Percentiles rank a stretch among this genome's conserved stretches.
These are phyloP conservation scores for Tolypocladium paradoxum DNA, from an alignment of 2,329 filamentous ascomycete species.

Conservation along the genomic window DNA sequence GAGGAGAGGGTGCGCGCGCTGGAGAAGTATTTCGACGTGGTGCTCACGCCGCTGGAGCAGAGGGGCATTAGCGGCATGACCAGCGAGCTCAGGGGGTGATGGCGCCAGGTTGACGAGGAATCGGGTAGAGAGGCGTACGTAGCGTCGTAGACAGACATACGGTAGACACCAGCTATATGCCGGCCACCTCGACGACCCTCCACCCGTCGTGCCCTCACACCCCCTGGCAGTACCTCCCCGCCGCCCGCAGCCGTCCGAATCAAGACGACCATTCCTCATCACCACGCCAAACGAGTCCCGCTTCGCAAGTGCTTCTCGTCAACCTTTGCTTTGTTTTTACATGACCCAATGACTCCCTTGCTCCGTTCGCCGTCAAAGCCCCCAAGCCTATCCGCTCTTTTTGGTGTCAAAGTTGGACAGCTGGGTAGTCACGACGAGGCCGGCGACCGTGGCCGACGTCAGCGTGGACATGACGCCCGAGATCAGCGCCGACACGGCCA, in stretches of 20 bases:
- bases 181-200: slow-evolving; percentile 7
- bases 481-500: slow-evolving; percentile 67
- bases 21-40: slow-evolving; percentile 37
- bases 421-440: slow-evolving; percentile 56
- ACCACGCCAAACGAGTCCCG: background rate
- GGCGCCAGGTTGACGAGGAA: too few relatives aligned
- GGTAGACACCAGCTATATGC: too few relatives aligned
- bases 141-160: too few relatives aligned
- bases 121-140: too few relatives aligned
- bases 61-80: slow-evolving; percentile 32
- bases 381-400: background rate
- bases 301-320: background rate
- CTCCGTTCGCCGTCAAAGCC: background rate
- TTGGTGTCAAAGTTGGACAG: slow-evolving; percentile 6
- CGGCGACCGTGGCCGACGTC: slow-evolving; percentile 67
- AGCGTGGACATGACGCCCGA: slow-evolving; percentile 72
- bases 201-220: slow-evolving; percentile 4
- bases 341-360: background rate
- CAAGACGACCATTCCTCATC: too few relatives aligned
- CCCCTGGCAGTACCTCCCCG: too few relatives aligned
- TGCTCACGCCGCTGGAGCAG: slow-evolving; percentile 33
- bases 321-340: background rate
- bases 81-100: slow-evolving; percentile 9
- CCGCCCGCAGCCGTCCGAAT: too few relatives aligned
- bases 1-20: slow-evolving; percentile 36